Conservation (phyloP, 805 yeast species). For the Pichia nanzhaoensis region DNA sequence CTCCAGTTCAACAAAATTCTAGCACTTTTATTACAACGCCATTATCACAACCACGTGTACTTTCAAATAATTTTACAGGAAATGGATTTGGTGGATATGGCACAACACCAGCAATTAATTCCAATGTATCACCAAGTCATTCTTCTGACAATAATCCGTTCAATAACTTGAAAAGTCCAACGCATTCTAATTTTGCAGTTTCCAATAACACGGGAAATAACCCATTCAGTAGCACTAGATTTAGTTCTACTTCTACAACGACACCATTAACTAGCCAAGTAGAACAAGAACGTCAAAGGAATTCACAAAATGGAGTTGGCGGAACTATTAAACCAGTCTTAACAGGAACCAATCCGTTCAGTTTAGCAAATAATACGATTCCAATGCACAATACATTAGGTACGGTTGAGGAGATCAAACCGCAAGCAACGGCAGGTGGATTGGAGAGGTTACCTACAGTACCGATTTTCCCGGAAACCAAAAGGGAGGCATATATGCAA, state of each 20-base stretch:
- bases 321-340: constrained; percentile 10
- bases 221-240: constrained; percentile 26
- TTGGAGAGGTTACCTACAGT: constrained; percentile 58
- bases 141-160: background rate
- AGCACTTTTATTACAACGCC: constrained; percentile 3
- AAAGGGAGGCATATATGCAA: constrained; percentile 22
- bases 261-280: constrained; percentile 18
- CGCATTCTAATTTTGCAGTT: constrained; percentile 1
- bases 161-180: constrained; percentile 18
- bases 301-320: constrained; percentile 3
- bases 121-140: background rate
- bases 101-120: background rate
- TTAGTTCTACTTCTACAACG: constrained; percentile 18
- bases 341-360: constrained; percentile 61
- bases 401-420: constrained; percentile 26
- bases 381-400: constrained; percentile 16
- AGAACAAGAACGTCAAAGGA: constrained; percentile 9
- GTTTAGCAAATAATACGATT: constrained; percentile 19
- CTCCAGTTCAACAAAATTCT: constrained; percentile 18
- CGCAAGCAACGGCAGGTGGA: constrained; percentile 69
- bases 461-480: constrained; percentile 65
- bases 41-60: constrained; percentile 6
- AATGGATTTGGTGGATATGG: constrained; percentile 47
- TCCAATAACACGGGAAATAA: constrained; percentile 18
- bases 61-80: constrained; percentile 35